Evolutionary conservation across 352 stramenopile genomes (phyloP).

Genomic region (Globisporangium canariense): DNA sequence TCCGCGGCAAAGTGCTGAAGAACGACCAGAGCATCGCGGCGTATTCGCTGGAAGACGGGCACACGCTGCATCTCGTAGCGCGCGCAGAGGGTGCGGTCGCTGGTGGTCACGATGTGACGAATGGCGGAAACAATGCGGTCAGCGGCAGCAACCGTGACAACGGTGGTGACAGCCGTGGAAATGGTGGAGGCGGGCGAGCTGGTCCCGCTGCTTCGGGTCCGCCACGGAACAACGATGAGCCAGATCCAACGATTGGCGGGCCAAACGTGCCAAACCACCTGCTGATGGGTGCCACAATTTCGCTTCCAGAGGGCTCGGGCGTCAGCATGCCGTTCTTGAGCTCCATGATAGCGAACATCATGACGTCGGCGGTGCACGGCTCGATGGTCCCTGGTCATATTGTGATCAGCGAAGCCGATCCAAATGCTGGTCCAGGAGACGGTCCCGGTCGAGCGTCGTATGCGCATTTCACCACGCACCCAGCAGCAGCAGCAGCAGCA

Average conservation of each 20-base stretch:
- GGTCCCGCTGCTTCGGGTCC: not conserved
- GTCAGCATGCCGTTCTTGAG: conserved; percentile 82
- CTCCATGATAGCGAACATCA: conserved; percentile 79
- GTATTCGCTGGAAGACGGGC: conserved; percentile 79
- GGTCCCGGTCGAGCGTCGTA: conserved; percentile 1
- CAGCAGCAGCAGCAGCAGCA: not conserved
- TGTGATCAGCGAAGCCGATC: conserved; percentile 10
- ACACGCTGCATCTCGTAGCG: conserved; percentile 78
- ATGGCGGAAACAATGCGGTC: conserved; percentile 1
- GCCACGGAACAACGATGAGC: conserved; percentile 62
- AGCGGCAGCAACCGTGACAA: not conserved
- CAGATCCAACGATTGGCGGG: conserved; percentile 44
- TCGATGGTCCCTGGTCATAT: conserved; percentile 21
- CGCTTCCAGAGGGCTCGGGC: conserved; percentile 55
- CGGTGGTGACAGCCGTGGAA: not conserved
- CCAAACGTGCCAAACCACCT: conserved; percentile 31
- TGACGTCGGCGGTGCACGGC: conserved; percentile 44
- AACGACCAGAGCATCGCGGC: conserved; percentile 72
- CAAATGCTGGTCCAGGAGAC: not conserved
- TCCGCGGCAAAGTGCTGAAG: conserved; percentile 84
- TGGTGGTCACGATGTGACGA: not conserved
- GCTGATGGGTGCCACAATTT: conserved; percentile 76
- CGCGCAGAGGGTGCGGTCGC: conserved; percentile 30
- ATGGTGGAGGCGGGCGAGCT: not conserved
- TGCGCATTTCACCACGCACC: conserved; percentile 14